phyloP scores from a whole-genome alignment of 2,329 filamentous ascomycete genomes.

The Monosporascus ibericus region DNA sequence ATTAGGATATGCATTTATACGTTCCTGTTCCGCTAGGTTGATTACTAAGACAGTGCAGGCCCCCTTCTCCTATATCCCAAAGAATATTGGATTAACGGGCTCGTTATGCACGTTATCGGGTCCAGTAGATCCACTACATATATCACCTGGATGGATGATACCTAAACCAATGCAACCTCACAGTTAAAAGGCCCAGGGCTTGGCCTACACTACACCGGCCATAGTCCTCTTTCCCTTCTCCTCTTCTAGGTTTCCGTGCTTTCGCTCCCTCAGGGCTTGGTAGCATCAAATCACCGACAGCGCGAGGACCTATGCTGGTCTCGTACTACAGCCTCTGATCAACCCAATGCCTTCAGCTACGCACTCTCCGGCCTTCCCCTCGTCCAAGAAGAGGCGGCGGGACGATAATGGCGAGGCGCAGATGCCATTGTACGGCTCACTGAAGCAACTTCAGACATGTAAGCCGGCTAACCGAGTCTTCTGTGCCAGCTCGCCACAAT shows the following conservation, averaged over 20 bases:
- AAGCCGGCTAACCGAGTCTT: conserved; percentile 11
- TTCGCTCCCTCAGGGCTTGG: not conserved
- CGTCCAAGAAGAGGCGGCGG: conserved; percentile 32
- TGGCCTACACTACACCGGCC: not conserved
- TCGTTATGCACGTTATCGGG: not conserved
- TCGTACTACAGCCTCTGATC: no score
- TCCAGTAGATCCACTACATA: not conserved
- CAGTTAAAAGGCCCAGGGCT: not conserved
- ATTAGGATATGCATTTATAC: no score
- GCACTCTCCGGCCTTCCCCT: conserved; percentile 21
- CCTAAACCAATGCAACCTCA: not conserved
- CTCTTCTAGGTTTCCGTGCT: not conserved
- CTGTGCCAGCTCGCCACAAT: conserved; percentile 11
- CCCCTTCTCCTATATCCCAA: no score
- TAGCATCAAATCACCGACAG: no score
- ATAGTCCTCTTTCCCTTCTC: not conserved
- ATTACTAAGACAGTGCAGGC: no score
- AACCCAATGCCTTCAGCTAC: conserved; percentile 31
- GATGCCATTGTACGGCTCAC: conserved; percentile 19
- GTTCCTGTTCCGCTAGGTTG: no score
- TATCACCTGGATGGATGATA: not conserved
- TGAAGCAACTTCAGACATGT: conserved; percentile 4
- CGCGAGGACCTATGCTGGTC: no score
- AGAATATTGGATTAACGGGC: no score
- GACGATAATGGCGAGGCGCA: conserved; percentile 25